Percentiles rank a stretch among this genome's conserved stretches.
phyloP scores from a whole-genome alignment of 176 grass and related monocot species.

The Oryza rufipogon region DNA sequence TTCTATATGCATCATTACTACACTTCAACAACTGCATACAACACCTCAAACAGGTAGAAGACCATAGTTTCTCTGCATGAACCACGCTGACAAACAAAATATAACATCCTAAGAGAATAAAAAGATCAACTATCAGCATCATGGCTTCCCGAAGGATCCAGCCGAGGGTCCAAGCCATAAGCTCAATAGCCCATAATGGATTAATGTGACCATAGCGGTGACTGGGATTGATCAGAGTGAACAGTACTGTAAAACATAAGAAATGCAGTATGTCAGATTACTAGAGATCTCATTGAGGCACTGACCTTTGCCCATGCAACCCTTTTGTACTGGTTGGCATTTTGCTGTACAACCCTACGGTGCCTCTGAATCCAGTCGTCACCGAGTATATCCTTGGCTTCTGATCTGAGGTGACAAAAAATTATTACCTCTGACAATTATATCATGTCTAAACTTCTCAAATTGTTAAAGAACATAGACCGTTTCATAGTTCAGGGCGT shows the following conservation, averaged over 20 bases:
- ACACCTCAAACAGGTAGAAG: not conserved
- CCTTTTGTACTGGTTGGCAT: slow-evolving; percentile 83
- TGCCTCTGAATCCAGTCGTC: slow-evolving; percentile 88
- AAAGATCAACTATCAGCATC: slow-evolving; percentile 21
- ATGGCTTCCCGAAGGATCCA: not conserved
- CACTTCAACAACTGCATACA: not conserved
- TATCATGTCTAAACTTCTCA: not conserved
- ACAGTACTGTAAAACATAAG: too few relatives aligned
- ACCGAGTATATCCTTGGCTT: slow-evolving; percentile 88
- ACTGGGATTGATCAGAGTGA: too few relatives aligned
- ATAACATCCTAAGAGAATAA: slow-evolving; percentile 26
- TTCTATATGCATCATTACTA: not conserved
- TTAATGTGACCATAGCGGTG: too few relatives aligned
- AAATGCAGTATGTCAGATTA: too few relatives aligned
- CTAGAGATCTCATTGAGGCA: not conserved
- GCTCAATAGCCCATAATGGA: too few relatives aligned
- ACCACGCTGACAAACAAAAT: not conserved
- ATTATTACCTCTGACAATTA: not conserved
- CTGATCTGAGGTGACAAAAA: slow-evolving; percentile 59
- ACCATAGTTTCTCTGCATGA: not conserved
- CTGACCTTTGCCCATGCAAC: slow-evolving; percentile 86
- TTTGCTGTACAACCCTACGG: slow-evolving; percentile 78
- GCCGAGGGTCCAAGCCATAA: too few relatives aligned
- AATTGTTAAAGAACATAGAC: not conserved
- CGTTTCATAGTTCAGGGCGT: not conserved